Evolutionary conservation across 371 early-diverging fungal genomes (phyloP), one percentile per base, ranked within the genome.

Genomic region (Rhizomucor miehei): DNA sequence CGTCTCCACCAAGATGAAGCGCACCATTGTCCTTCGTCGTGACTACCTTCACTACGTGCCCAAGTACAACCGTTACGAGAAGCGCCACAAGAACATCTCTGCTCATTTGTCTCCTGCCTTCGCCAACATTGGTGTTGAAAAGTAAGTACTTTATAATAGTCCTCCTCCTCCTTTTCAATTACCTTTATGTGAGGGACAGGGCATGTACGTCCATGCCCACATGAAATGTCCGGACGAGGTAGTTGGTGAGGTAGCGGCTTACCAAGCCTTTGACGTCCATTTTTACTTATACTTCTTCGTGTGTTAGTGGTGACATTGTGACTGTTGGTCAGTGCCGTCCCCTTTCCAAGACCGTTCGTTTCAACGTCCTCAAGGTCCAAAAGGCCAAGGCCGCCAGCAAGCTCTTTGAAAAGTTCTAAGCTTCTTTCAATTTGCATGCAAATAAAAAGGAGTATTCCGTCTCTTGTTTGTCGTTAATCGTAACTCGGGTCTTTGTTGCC

Each of bases 41-140:
- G 99, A 99, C 74, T 99, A 99, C 89, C 89, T 99, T 63, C 98
- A 98, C 90, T 99, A 94, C 88, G 88, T 99, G 77, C 89, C 92
- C 80, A 99, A 99, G 88, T 99, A 99, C 92, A 97, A 99, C 89
- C 95, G 99, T 90, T 99, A 97, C 84, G 99, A 99, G 87, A 99
- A 99, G 93, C 92, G 99, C 72, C 99, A 99, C 91, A 99, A 92
- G 87, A 99, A 99, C 89, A 78, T 99, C 66, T 91, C 97, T 59
- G 99, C 98, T 69, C 99, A 99, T 84, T 68, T 98, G 58, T 94
- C 95, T 59, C 99, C 99, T 59, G 91, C 92, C 76, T 99, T 99
- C 88, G 87, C 97, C 62, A 95, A 96, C 72, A 90, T 99, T 35
- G 63, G 57, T 20, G 67, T 77, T 66, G 81, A 90, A 73, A 68